Evolutionary conservation across 2,329 filamentous ascomycete genomes (phyloP), one percentile per base, ranked within the genome.

Genomic region (Trichoderma sp.): DNA sequence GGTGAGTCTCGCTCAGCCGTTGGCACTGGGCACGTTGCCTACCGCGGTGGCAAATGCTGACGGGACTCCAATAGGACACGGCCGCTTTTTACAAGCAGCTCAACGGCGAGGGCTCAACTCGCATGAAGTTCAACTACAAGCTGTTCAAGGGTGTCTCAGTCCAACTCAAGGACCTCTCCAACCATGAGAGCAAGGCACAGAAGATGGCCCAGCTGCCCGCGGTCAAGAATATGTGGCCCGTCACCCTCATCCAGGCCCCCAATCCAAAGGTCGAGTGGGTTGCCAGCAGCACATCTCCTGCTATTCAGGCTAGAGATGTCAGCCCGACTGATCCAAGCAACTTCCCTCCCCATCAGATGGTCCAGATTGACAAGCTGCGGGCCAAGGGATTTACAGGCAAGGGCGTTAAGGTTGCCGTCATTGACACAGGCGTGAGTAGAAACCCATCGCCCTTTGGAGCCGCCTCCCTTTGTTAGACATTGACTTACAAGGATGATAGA

Each of bases 71-170:
- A 15, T 30, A 74, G 71, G 62, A 74, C 57, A 15, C 64, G 12
- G 30, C 47, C 9, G 18, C 56, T 4, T 60, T 73, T 18, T 53
- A 63, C 36, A 51, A 72, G 11, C 39, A 57, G n/a, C 39, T 74
- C 43, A 47, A 64, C 26, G 51, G 21, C 30, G 39, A 79, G 21
- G 84, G 83, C 57, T 77, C 79, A 34, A 82, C 82, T 57, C 84
- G 84, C 69, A 83, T 85, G 82, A 82, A 84, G 62, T 81, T 87
- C 71, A 80, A 85, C 73, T 86, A 83, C 76, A 81, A 83, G 74
- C 80, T 88, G 24, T 89, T 89, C 82, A 86, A 84, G 75, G 87
- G 87, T 70, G 83, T 82, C 1, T 88, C 87, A 3, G 83, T 89
- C 72, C 82, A 86, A 75, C 83, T 88, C 77, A 81, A 85, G 68